Evolutionary conservation across 2,329 filamentous ascomycete genomes (phyloP).

Genomic region (Fusarium sp.): DNA sequence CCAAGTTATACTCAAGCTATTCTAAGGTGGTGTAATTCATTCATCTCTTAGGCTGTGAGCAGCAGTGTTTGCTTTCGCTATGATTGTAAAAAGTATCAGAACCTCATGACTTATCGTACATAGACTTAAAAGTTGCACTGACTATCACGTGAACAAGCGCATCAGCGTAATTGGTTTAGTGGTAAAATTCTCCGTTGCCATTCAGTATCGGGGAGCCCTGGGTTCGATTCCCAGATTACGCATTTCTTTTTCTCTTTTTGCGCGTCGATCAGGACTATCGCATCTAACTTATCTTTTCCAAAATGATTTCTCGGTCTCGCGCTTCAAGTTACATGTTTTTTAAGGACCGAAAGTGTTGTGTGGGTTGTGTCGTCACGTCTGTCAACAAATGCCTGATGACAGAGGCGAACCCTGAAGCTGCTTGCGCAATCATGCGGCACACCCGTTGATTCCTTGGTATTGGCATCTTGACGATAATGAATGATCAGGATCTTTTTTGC

Average conservation of each 20-base stretch:
- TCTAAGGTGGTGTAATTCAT: background rate
- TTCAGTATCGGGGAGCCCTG: conserved; percentile 1
- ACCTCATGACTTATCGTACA: too few species aligned
- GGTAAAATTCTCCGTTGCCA: conserved; percentile 20
- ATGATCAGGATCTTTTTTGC: background rate
- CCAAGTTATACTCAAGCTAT: background rate
- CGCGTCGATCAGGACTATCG: accelerated
- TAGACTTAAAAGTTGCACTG: too few species aligned
- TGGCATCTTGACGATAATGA: background rate
- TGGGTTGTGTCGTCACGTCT: background rate
- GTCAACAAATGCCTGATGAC: background rate
- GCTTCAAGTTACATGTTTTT: background rate
- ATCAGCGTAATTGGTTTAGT: conserved; percentile 15
- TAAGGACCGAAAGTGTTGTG: accelerated
- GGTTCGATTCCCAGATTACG: conserved; percentile 18
- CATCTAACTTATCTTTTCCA: background rate
- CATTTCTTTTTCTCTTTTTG: background rate
- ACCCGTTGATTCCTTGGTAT: background rate
- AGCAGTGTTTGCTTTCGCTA: background rate
- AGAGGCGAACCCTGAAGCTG: background rate
- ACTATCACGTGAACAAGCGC: background rate
- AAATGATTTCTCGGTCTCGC: accelerated
- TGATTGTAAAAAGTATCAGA: too few species aligned
- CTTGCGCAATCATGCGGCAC: background rate
- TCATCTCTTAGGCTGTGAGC: background rate